phyloP scores from a whole-genome alignment of 2,329 filamentous ascomycete species.

The Nigrospora sphaerica region DNA sequence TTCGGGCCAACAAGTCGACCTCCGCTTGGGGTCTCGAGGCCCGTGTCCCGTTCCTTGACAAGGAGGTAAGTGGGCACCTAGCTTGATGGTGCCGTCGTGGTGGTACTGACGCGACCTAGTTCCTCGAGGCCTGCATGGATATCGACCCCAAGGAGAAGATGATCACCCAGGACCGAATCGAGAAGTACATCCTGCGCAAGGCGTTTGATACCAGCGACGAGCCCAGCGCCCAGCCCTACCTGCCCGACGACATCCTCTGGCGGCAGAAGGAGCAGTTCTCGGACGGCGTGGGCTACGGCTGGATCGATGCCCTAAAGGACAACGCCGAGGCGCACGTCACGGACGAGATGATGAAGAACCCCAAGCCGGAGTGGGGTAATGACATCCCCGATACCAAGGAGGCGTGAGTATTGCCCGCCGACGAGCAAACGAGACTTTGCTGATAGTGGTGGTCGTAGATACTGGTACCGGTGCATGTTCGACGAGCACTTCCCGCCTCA shows the following conservation, averaged over 20 bases:
- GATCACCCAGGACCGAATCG: constrained; percentile 82
- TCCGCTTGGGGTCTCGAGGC: constrained; percentile 97
- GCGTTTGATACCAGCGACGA: constrained; percentile 92
- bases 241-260: constrained; percentile 95
- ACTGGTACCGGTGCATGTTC: constrained; percentile 99
- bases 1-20: constrained; percentile 98
- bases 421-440: constrained; percentile 3
- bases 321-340: constrained; percentile 83
- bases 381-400: constrained; percentile 97
- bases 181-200: constrained; percentile 97
- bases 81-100: not conserved
- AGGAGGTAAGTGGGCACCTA: constrained; percentile 50
- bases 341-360: constrained; percentile 98
- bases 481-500: constrained; percentile 95
- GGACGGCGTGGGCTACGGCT: constrained; percentile 96
- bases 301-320: constrained; percentile 97
- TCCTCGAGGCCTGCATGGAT: constrained; percentile 88
- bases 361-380: constrained; percentile 88
- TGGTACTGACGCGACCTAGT: constrained; percentile 37
- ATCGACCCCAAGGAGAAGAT: constrained; percentile 94
- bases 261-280: constrained; percentile 99
- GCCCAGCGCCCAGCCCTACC: constrained; percentile 72
- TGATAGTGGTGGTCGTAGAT: constrained; percentile 38
- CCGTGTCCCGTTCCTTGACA: constrained; percentile 95
- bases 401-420: constrained; percentile 50